phyloP scores from a whole-genome alignment of 2,329 filamentous ascomycete genomes.

The Aureobasidium melanogenum region DNA sequence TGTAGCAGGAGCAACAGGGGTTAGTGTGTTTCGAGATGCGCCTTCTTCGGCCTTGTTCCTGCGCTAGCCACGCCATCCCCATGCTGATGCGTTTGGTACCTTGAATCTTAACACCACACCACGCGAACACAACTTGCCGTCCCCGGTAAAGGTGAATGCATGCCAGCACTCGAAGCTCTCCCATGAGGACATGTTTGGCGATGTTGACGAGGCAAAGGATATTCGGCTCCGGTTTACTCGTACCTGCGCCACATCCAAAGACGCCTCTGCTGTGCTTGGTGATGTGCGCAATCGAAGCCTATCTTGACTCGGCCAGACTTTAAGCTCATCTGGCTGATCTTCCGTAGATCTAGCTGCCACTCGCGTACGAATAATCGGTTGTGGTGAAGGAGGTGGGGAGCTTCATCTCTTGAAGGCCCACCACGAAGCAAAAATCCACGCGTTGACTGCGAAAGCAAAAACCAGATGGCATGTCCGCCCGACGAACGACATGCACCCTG shows the following conservation, averaged over 20 bases:
- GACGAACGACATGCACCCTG: not conserved
- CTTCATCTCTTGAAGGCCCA: not conserved
- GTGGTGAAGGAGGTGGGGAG: not conserved
- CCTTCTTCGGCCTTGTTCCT: constrained; percentile 4
- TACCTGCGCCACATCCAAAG: not conserved
- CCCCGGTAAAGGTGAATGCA: constrained; percentile 1
- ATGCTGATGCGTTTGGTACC: constrained; percentile 8
- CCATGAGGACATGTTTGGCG: not conserved
- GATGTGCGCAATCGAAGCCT: not conserved
- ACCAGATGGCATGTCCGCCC: not conserved
- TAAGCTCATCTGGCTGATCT: constrained; percentile 7
- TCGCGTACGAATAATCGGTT: not conserved
- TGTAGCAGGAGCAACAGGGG: not conserved
- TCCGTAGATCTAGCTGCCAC: not conserved
- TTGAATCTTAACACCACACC: constrained; percentile 10
- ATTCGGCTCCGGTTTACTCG: not conserved
- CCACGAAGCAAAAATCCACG: not conserved
- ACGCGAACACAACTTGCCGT: not conserved
- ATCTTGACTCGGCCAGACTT: not conserved
- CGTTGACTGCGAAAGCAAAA: not conserved
- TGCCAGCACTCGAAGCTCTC: not conserved
- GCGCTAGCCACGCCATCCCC: constrained; percentile 6
- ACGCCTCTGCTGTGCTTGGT: not conserved
- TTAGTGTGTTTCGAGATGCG: constrained; percentile 11
- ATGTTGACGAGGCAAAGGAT: not conserved